Conservation (phyloP, 345 rosid genomes). For the Aquilaria sinensis region DNA sequence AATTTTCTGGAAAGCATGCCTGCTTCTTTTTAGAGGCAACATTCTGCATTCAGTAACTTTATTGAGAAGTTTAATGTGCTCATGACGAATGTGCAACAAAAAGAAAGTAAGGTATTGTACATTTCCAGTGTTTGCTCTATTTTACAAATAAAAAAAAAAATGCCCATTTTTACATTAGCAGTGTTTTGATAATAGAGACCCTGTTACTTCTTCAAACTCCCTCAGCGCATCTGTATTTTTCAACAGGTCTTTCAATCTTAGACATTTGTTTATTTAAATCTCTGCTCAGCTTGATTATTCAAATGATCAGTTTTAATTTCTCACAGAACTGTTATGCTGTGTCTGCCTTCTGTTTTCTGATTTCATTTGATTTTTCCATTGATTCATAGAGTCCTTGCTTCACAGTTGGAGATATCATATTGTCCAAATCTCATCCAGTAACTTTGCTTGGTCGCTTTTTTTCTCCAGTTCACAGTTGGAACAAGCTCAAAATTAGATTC, state of each 20-base stretch:
- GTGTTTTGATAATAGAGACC: too few species aligned
- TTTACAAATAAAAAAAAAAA: slow-evolving; percentile 14
- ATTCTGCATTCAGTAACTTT: slow-evolving; percentile 30
- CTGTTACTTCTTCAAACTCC: neutral
- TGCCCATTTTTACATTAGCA: too few species aligned
- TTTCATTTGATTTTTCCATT: too few species aligned
- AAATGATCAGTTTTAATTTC: too few species aligned
- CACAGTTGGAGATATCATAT: too few species aligned
- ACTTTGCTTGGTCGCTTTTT: too few species aligned
- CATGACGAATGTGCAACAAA: slow-evolving; percentile 41
- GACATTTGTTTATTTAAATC: neutral
- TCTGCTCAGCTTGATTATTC: neutral
- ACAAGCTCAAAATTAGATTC: neutral
- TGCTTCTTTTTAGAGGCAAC: slow-evolving; percentile 52
- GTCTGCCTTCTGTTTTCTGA: too few species aligned
- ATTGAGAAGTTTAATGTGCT: slow-evolving; percentile 40
- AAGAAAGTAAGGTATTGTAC: slow-evolving; percentile 39
- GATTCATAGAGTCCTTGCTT: too few species aligned
- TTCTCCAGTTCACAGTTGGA: too few species aligned
- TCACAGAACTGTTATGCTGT: too few species aligned
- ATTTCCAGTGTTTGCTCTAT: slow-evolving; percentile 26
- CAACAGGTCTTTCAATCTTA: slow-evolving; percentile 10
- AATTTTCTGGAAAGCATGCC: slow-evolving; percentile 67
- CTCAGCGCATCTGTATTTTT: slow-evolving; percentile 25
- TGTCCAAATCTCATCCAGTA: too few species aligned